Percentiles rank a stretch among this genome's conserved stretches.
phyloP scores from a whole-genome alignment of 305 asterid species.

The Withania somnifera region DNA sequence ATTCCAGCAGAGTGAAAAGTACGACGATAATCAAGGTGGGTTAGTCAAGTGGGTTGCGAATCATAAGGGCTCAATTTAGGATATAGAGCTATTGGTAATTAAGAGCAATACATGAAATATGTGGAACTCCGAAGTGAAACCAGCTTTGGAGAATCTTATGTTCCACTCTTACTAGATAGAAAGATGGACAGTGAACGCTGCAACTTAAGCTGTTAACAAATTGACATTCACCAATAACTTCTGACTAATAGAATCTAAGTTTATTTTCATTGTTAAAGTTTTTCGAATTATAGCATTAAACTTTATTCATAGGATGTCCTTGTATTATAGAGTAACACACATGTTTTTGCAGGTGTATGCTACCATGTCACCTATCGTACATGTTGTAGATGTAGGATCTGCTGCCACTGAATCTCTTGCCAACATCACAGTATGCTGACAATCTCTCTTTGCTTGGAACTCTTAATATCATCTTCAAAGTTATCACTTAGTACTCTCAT shows the following conservation, averaged over 20 bases:
- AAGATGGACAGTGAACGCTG: background rate
- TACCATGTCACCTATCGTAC: constrained; percentile 77
- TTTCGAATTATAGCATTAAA: background rate
- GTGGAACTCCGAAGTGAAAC: background rate
- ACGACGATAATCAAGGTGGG: too few relatives aligned
- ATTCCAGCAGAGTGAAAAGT: background rate
- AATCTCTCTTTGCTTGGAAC: constrained; percentile 11
- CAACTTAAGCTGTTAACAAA: background rate
- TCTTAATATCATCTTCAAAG: background rate
- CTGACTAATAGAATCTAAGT: background rate
- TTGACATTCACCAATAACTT: background rate
- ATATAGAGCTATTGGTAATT: background rate
- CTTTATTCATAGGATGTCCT: background rate
- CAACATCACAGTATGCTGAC: constrained; percentile 49
- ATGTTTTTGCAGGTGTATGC: constrained; percentile 62
- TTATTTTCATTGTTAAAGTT: background rate
- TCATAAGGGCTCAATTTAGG: too few relatives aligned
- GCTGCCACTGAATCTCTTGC: constrained; percentile 54
- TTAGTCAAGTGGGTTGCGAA: too few relatives aligned
- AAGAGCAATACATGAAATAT: background rate
- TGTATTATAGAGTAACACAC: background rate
- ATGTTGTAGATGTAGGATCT: constrained; percentile 57
- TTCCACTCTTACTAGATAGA: background rate
- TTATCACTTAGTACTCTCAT: background rate
- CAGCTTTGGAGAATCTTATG: background rate